A percentile compares a stretch with the other conserved stretches of the same genome.
These are phyloP conservation scores for Rickenella mellea DNA, from an alignment of 768 basidiomycete species.

Conservation along the genomic window DNA sequence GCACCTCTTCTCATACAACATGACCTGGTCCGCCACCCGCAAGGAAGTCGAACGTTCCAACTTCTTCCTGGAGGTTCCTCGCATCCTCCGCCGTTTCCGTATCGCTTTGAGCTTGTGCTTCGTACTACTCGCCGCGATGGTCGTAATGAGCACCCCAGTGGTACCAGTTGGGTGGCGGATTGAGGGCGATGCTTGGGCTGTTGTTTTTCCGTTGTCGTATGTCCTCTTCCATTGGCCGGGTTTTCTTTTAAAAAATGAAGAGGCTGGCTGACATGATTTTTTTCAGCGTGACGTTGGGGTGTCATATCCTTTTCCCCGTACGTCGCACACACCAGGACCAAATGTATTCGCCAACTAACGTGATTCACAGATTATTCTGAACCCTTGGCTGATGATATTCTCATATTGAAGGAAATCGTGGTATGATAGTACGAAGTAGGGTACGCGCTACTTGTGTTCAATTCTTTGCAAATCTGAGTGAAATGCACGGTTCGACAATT, in stretches of 20 bases:
- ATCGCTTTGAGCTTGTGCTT: conserved; percentile 48
- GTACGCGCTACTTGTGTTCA: no score
- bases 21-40: conserved; percentile 69
- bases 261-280: conserved; percentile 1
- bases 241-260: no score
- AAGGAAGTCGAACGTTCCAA: conserved; percentile 85
- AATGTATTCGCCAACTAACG: neutral
- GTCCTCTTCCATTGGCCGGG: conserved; percentile 6
- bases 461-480: no score
- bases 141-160: conserved; percentile 35
- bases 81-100: conserved; percentile 75
- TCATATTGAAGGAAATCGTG: conserved; percentile 43
- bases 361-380: conserved; percentile 64
- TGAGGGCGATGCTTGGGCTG: conserved; percentile 55
- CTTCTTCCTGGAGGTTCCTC: conserved; percentile 85
- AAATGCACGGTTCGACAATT: no score
- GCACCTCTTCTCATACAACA: conserved; percentile 69
- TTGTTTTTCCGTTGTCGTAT: conserved; percentile 69
- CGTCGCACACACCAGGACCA: neutral
- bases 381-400: conserved; percentile 86
- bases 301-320: conserved; percentile 1
- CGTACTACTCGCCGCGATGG: conserved; percentile 39
- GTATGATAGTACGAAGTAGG: no score
- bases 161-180: conserved; percentile 62
- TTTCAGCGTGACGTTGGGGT: neutral